Percentiles rank a stretch among this genome's conserved stretches.
Conservation (phyloP, 2,329 filamentous ascomycete genomes). For the Aspergillus tubingensis region DNA sequence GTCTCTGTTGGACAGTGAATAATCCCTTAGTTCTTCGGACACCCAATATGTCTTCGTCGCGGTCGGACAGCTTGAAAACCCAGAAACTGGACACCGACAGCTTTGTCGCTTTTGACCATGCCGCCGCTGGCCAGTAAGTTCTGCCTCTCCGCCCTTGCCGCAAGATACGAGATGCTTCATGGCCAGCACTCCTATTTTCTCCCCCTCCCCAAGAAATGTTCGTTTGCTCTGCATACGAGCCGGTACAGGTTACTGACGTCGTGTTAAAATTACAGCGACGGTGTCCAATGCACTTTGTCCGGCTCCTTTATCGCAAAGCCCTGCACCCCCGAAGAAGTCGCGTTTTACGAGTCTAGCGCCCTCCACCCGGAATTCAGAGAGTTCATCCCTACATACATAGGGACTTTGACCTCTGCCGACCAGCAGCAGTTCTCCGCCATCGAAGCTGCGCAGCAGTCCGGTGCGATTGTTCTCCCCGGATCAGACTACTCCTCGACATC, state of each 20-base stretch:
- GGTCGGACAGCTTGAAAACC: constrained; percentile 35
- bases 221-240: neutral
- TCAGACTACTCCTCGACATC: constrained; percentile 24
- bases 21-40: constrained; percentile 2
- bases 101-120: constrained; percentile 49
- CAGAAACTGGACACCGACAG: constrained; percentile 41
- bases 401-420: constrained; percentile 70
- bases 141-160: neutral
- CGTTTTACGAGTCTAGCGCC: constrained; percentile 79
- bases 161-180: neutral
- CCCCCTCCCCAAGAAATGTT: constrained; percentile 12
- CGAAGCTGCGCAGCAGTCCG: constrained; percentile 52
- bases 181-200: constrained; percentile 3
- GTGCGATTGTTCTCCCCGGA: constrained; percentile 31
- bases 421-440: constrained; percentile 41
- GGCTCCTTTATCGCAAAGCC: constrained; percentile 93
- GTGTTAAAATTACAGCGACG: constrained; percentile 63
- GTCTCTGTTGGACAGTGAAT: constrained; percentile 8
- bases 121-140: constrained; percentile 53
- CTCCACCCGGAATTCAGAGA: constrained; percentile 72
- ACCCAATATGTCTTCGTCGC: constrained; percentile 36
- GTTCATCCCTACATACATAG: constrained; percentile 83
- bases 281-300: constrained; percentile 79
- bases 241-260: neutral
- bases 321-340: constrained; percentile 80